Conservation (phyloP, 1,284 basidiomycete genomes). For the Dichomitus squalens region DNA sequence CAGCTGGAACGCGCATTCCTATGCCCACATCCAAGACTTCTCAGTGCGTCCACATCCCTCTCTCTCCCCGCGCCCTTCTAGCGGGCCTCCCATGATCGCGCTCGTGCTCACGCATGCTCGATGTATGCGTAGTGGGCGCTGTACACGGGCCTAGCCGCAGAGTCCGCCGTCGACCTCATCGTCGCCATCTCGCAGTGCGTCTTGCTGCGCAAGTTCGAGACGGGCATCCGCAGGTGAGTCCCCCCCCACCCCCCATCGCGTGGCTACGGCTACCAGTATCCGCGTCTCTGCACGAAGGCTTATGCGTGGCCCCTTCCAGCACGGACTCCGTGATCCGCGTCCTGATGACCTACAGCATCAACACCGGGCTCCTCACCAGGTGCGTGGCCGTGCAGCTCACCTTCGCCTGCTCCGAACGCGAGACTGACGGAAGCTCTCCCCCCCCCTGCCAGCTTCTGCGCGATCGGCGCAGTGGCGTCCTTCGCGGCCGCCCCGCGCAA, state of each 20-base stretch:
- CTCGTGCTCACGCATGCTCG: no score
- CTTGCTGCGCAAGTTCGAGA: constrained; percentile 22
- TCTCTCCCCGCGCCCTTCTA: background rate
- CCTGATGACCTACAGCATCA: constrained; percentile 25
- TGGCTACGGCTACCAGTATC: no score
- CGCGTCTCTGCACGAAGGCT: background rate
- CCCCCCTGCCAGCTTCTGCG: constrained; percentile 24
- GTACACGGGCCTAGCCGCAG: constrained; percentile 24
- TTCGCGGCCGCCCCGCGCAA: constrained; percentile 15
- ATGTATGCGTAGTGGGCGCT: constrained; percentile 22
- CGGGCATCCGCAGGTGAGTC: constrained; percentile 25
- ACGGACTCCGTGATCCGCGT: constrained; percentile 18
- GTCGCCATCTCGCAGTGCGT: constrained; percentile 25
- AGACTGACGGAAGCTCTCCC: no score
- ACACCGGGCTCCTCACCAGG: constrained; percentile 27
- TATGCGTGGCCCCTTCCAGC: background rate
- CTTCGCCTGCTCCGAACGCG: background rate
- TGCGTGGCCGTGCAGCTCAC: background rate
- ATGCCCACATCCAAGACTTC: constrained; percentile 15
- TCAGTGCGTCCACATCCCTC: constrained; percentile 12
- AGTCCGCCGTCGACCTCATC: constrained; percentile 22
- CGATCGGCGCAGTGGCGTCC: constrained; percentile 20
- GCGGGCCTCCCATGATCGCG: background rate
- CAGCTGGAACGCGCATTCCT: constrained; percentile 18
- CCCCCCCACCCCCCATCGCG: background rate